These are phyloP conservation scores for Lactarius evosmus DNA, from an alignment of 768 basidiomycete genomes.

Conservation along the genomic window DNA sequence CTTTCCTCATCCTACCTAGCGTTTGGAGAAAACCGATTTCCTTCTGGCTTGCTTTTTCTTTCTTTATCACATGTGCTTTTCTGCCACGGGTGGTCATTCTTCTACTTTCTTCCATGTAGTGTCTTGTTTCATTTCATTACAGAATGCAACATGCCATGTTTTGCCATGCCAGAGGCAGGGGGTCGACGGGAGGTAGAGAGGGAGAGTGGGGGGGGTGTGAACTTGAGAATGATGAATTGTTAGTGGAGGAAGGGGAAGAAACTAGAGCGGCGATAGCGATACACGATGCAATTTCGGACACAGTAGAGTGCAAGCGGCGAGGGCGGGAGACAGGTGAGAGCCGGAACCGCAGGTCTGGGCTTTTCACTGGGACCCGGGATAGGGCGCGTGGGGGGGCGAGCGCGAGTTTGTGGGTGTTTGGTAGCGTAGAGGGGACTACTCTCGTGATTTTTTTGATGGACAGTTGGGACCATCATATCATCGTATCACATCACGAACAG, in stretches of 20 bases:
- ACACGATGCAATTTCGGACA: neutral
- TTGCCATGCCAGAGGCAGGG: neutral
- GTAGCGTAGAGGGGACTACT: neutral
- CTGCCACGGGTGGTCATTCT: neutral
- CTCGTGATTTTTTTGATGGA: constrained; percentile 2
- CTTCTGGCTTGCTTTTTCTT: neutral
- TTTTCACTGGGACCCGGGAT: neutral
- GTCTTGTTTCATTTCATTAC: neutral
- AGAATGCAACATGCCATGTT: neutral
- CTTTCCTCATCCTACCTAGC: neutral
- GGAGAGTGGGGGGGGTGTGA: neutral
- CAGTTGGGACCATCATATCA: neutral
- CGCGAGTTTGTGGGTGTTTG: neutral
- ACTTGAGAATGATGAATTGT: neutral
- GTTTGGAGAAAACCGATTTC: neutral
- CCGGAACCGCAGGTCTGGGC: neutral
- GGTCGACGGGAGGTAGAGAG: neutral
- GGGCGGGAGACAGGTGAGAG: too few relatives aligned
- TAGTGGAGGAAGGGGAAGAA: neutral
- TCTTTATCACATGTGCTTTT: neutral
- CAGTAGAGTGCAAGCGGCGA: neutral
- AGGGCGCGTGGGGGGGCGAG: neutral
- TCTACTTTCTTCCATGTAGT: constrained; percentile 1
- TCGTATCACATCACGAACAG: too few relatives aligned
- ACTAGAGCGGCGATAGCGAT: neutral